Base-by-base conservation (phyloP, 2,329 filamentous ascomycete species). In the Trichoderma oligosporum region DNA sequence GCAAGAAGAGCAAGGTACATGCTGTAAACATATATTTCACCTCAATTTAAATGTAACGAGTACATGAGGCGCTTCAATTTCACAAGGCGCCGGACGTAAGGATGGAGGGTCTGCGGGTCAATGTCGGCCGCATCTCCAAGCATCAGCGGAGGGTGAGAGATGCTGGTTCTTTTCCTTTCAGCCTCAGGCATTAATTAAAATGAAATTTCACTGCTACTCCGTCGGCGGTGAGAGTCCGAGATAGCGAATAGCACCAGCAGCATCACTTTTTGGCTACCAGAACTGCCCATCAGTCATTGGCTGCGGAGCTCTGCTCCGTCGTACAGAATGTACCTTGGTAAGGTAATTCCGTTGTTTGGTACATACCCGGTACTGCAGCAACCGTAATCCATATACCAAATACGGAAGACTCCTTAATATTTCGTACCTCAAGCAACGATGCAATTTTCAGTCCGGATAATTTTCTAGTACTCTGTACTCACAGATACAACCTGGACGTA, bases 171-270 rank as follows among this genome's bases (percentile, higher is more conserved):
- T 46, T 51, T 7, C 51, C 14, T 45, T 35, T 36, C 11, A 46
- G 51, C 51, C 41, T 55, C 41, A 55, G 51, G 51, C 49, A 38
- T 49, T 22, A 35, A 24, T 31, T 48, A 29, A 49, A 8, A 25
- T 18, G 14, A 31, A 36, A 33, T 14, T 49, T 8, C 33, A 33
- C 42, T 39, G 27, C 46, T 29, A 31, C 16, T 31, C 20, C n/a
- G 29, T 46, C 25, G 39, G 51, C 51, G 51, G 51, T 55, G 51
- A 55, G 51, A 38, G 31, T 55, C 41, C 33, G 39, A 20, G 22
- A 24, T 14, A 54, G 39, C 49, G 36, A 53, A 44, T 38, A 35
- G 35, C 47, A 49, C n/a, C 36, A 14, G 31, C 14, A 36, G 35
- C 9, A 29, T n/a, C n/a, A n/a, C n/a, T n/a, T n/a, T n/a, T n/a